Evolutionary conservation across 2,329 filamentous ascomycete genomes (phyloP), one percentile per base, ranked within the genome.

Genomic region (Tolypocladium ophioglossoides): DNA sequence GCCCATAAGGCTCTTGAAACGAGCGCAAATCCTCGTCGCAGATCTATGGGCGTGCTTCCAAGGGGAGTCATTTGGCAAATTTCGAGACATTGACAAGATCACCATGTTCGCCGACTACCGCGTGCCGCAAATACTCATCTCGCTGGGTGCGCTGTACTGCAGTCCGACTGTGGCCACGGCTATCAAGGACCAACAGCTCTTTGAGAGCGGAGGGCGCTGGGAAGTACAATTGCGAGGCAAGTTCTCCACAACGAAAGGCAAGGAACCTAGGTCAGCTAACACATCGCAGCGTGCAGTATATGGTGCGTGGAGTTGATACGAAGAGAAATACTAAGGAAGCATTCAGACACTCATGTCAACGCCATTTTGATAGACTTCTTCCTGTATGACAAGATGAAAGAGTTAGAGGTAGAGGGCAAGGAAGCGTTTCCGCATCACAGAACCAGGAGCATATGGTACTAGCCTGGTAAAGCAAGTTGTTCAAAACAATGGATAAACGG

Each of bases 61-160:
- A 52, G 91, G 90, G 48, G 77, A 86, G 60, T 78, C 80, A 30
- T 91, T 85, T 64, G 95, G 94, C 35, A 75, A 79, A 32, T 99
- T 99, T 69, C 67, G 83, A 55, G 94, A 99, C 66, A 96, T 99
- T 62, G 87, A 94, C 72, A 90, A 91, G 68, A 87, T 99, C 63
- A 99, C 94, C 57, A 97, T 97, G 86, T 99, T 99, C 74, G 91
- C 94, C 65, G 94, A 99, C 73, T 99, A 99, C 67, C 87, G 94
- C 46, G 86, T 99, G 53, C 95, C 95, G 16, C 94, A 99, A 72
- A 94, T 96, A 62, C 79, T 99, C 37, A 84, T 91, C 63, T 83
- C 84, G 11, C 76, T 97, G 47, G 88, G 89, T 20, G 92, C 91
- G 55, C 73, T 99, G 51, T 83, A 82, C 63, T 96, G 94, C 71